Percentiles rank a stretch among this genome's conserved stretches.
Evolutionary conservation across 1,284 basidiomycete genomes (phyloP).

Genomic region (Leucoagaricus sp.): DNA sequence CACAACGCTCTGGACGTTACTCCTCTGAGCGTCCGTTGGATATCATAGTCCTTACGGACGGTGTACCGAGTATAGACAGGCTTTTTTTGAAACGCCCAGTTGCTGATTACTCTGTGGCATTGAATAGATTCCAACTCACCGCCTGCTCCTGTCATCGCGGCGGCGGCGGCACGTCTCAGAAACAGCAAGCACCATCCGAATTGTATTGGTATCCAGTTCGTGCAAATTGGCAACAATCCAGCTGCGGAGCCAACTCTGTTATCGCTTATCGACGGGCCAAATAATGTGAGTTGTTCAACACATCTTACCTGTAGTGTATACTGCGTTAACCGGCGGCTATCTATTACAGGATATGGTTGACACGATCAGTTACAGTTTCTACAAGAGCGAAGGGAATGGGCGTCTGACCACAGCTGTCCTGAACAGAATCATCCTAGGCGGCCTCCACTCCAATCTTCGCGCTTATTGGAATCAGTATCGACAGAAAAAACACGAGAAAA

Average conservation of each 20-base stretch:
- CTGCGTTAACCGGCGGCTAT: neutral
- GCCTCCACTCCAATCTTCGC: constrained; percentile 26
- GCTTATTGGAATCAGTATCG: constrained; percentile 10
- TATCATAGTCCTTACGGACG: constrained; percentile 33
- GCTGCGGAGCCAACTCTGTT: constrained; percentile 24
- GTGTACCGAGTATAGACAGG: constrained; percentile 26
- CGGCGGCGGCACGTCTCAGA: constrained; percentile 23
- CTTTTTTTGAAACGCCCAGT: neutral
- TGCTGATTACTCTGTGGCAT: no score
- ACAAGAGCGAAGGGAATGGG: constrained; percentile 5
- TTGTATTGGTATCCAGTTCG: constrained; percentile 34
- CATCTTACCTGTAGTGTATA: neutral
- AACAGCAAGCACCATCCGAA: constrained; percentile 28
- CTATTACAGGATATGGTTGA: constrained; percentile 27
- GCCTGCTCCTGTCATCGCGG: constrained; percentile 18
- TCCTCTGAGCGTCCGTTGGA: constrained; percentile 25
- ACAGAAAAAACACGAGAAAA: neutral
- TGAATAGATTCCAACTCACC: neutral
- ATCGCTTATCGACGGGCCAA: constrained; percentile 22
- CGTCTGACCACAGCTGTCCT: constrained; percentile 22
- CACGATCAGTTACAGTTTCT: constrained; percentile 19
- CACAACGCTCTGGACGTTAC: constrained; percentile 16
- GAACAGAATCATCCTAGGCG: constrained; percentile 27
- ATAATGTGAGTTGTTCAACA: constrained; percentile 17
- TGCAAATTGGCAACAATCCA: constrained; percentile 33